These are phyloP conservation scores for Ganoderma lingzhi DNA, from an alignment of 1,284 basidiomycete genomes.

Conservation along the genomic window DNA sequence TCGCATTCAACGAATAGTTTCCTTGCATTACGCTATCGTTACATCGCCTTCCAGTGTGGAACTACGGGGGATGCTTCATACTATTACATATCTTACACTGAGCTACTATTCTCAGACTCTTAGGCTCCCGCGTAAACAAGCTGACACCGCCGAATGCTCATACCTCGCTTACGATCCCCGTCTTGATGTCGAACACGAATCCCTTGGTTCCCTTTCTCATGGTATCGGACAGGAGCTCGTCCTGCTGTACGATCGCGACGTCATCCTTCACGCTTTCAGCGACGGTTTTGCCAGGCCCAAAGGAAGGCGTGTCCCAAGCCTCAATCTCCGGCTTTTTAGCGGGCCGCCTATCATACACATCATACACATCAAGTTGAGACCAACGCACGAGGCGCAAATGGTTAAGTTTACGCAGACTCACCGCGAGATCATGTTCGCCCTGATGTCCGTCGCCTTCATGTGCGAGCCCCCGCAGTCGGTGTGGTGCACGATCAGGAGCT, in stretches of 20 bases:
- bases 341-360: background rate
- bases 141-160: background rate
- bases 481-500: conserved; percentile 4
- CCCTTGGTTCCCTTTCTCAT: background rate
- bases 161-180: background rate
- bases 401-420: background rate
- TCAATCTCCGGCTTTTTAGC: background rate
- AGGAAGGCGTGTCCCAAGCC: background rate
- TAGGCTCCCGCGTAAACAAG: too few relatives aligned
- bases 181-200: conserved; percentile 2
- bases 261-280: background rate
- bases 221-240: background rate
- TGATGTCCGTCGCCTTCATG: background rate
- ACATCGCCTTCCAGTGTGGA: too few relatives aligned
- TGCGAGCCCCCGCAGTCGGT: background rate
- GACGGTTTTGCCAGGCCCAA: background rate
- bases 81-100: too few relatives aligned
- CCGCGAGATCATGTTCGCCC: background rate
- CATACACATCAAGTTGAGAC: background rate
- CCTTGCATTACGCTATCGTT: too few relatives aligned
- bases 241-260: background rate
- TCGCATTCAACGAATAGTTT: too few relatives aligned
- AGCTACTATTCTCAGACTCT: too few relatives aligned
- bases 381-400: background rate
- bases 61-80: too few relatives aligned